phyloP scores from a whole-genome alignment of 352 stramenopile genomes.

The Globisporangium paroecandrum region DNA sequence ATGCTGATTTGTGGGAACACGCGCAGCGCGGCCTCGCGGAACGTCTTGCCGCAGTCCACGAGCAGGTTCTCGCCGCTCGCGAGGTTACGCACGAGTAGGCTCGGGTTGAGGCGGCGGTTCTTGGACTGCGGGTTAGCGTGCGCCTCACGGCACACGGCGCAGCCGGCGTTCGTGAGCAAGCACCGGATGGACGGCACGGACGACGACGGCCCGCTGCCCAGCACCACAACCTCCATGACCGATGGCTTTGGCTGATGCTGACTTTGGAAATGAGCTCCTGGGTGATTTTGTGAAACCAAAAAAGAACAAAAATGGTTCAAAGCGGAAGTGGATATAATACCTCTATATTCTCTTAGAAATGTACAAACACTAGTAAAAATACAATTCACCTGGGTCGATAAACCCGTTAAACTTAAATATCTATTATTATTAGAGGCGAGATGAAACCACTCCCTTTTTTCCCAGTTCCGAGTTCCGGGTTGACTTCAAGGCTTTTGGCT shows the following conservation, averaged over 20 bases:
- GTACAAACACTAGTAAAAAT: background rate
- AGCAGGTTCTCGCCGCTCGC: constrained; percentile 50
- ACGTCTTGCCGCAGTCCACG: constrained; percentile 89
- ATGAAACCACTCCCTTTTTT: background rate
- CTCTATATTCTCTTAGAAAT: background rate
- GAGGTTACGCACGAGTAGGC: constrained; percentile 64
- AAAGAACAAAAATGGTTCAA: background rate
- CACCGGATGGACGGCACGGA: constrained; percentile 79
- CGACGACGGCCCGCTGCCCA: constrained; percentile 80
- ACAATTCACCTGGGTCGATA: background rate
- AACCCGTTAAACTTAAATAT: background rate
- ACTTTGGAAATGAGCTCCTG: background rate
- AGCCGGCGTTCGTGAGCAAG: constrained; percentile 45
- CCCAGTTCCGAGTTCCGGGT: background rate
- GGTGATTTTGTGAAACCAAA: background rate
- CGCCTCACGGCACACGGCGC: constrained; percentile 64
- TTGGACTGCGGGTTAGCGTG: constrained; percentile 61
- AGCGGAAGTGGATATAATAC: background rate
- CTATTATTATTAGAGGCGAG: background rate
- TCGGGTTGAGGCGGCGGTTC: constrained; percentile 80
- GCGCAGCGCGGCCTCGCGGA: constrained; percentile 70
- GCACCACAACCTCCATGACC: constrained; percentile 71
- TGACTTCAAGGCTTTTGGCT: background rate
- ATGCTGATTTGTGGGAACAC: constrained; percentile 57
- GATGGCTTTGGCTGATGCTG: background rate